Conservation (phyloP, 2,329 filamentous ascomycete genomes). For the Diaporthe humulicola region DNA sequence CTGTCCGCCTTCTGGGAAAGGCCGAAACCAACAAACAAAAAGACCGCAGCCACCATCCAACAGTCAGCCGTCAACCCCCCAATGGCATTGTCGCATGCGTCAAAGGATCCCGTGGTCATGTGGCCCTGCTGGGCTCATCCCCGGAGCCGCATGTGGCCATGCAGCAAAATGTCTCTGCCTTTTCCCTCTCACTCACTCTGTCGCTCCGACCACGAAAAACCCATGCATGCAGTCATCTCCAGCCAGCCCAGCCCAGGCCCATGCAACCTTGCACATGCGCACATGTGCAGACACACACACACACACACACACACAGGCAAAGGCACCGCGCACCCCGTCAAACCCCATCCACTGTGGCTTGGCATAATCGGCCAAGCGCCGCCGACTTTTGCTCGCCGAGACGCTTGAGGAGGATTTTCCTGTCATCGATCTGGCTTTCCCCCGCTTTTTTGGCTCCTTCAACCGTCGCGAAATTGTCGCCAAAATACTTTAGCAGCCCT, state of each 20-base stretch:
- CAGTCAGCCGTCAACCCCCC: neutral
- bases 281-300: no score
- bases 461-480: slow-evolving; percentile 31
- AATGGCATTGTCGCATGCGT: slow-evolving; percentile 28
- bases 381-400: slow-evolving; percentile 15
- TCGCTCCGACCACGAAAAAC: neutral
- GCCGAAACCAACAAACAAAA: slow-evolving; percentile 13
- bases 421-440: slow-evolving; percentile 11
- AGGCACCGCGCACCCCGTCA: neutral
- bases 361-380: neutral
- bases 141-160: slow-evolving; percentile 16
- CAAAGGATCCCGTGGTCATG: slow-evolving; percentile 25
- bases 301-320: neutral
- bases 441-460: slow-evolving; percentile 27
- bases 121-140: slow-evolving; percentile 16
- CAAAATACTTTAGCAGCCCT: slow-evolving; percentile 17
- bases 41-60: slow-evolving; percentile 1
- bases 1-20: no score
- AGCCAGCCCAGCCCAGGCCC: neutral
- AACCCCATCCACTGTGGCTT: slow-evolving; percentile 2
- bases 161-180: neutral
- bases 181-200: neutral
- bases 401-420: slow-evolving; percentile 14
- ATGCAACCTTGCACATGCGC: neutral
- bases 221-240: slow-evolving; percentile 14